These are phyloP conservation scores for Metarhizium robertsii DNA, from an alignment of 2,329 filamentous ascomycete species.

Conservation along the genomic window DNA sequence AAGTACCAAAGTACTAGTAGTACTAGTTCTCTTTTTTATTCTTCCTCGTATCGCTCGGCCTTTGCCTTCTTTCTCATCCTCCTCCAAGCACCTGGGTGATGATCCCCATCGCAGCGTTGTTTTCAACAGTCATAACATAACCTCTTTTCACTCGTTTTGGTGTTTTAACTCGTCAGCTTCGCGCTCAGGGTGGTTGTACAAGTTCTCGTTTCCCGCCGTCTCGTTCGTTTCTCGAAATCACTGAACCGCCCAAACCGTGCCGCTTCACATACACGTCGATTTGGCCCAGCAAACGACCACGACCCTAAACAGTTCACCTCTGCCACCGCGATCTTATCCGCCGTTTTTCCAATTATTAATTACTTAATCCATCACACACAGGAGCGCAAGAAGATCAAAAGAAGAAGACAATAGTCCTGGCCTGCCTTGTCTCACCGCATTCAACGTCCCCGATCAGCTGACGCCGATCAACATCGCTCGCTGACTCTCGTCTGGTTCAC, in stretches of 20 bases:
- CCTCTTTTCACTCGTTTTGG: neutral
- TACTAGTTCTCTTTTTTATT: neutral
- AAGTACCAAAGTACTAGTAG: too few species aligned
- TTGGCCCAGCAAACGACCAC: neutral
- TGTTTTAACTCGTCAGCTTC: too few species aligned
- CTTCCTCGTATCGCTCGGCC: neutral
- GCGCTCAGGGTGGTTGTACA: too few species aligned
- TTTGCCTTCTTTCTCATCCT: neutral
- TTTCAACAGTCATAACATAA: neutral
- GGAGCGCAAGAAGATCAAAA: neutral
- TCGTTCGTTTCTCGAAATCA: neutral
- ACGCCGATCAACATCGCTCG: neutral
- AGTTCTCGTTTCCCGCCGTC: neutral
- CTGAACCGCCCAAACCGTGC: neutral
- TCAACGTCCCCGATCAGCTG: neutral
- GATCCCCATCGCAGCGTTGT: neutral
- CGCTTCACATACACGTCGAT: neutral
- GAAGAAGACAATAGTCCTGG: neutral
- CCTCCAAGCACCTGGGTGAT: neutral
- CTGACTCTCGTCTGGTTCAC: neutral
- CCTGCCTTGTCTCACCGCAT: neutral
- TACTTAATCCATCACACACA: neutral
- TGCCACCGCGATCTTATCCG: neutral
- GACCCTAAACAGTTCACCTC: neutral
- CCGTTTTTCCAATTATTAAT: neutral